Evolutionary conservation across 306 rosid genomes (phyloP), one percentile per base, ranked within the genome.

Genomic region (Dalbergia cultrata): DNA sequence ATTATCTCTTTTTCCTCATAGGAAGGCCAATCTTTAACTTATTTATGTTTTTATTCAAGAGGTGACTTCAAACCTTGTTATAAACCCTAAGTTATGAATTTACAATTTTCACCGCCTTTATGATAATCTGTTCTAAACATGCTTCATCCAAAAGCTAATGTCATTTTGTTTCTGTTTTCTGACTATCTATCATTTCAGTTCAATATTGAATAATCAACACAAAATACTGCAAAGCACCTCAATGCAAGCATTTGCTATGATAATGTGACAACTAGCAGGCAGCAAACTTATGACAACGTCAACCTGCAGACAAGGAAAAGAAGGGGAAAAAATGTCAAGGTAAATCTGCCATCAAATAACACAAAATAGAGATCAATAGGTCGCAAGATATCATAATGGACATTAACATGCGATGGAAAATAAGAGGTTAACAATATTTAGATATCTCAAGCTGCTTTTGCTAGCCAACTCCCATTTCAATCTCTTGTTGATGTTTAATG

Each of bases 201-300:
- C 63, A 60, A 61, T 44, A 12, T 21, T 74, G 61, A 84, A 74
- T 67, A 26, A 78, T 61, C 52, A 57, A 72, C 64, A 74, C 17
- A 47, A 70, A 82, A 82, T 72, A 73, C 45, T 39, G 72, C n/a
- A n/a, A 43, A 67, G 59, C 83, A 95, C 99, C 99, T 95, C 89
- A 21, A 93, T 85, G 87, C 99, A 95, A 75, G 93, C 94, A 78
- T 92, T 90, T 76, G 97, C 99, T 62, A 91, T 90, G n/a, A 75
- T 69, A 66, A 83, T 43, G 83, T 95, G 99, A 85, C 90, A 95
- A 87, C 90, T 85, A 14, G 97, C 50, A 3, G 98, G 98, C 65
- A 95, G 87, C 81, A 95, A 80, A 86, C 99, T 95, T 81, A 95
- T 84, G 67, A 95, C 97, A 81, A 93, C 90, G 12, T 90, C 93